phyloP scores from a whole-genome alignment of 2,329 filamentous ascomycete genomes.

The Corinectria fuckeliana region DNA sequence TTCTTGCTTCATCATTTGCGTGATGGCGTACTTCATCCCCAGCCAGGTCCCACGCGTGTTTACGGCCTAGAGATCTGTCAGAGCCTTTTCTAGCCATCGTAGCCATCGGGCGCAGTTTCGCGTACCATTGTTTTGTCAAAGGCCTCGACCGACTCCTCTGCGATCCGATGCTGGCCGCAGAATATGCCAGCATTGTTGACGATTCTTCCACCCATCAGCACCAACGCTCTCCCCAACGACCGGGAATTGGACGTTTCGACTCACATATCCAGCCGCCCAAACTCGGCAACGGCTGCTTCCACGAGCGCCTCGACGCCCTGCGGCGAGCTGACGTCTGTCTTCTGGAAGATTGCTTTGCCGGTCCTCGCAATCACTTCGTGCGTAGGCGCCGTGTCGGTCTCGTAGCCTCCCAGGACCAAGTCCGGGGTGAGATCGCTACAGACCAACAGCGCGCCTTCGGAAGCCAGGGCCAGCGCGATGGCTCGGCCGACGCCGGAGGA shows the following conservation, averaged over 20 bases:
- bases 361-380: no score
- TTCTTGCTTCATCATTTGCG: slow-evolving; percentile 56
- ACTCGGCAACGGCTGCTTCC: not conserved
- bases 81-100: no score
- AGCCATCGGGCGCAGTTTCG: slow-evolving; percentile 37
- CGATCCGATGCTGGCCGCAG: slow-evolving; percentile 48
- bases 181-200: slow-evolving; percentile 50
- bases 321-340: slow-evolving; percentile 32
- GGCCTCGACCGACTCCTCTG: slow-evolving; percentile 48
- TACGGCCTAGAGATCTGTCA: no score
- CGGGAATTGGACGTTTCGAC: slow-evolving; percentile 40
- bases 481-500: slow-evolving; percentile 52
- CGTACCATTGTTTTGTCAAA: slow-evolving; percentile 50
- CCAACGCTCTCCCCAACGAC: no score
- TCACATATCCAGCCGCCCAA: not conserved
- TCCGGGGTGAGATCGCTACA: no score
- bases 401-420: no score
- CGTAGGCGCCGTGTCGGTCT: no score
- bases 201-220: no score
- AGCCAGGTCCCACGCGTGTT: slow-evolving; percentile 36
- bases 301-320: slow-evolving; percentile 46
- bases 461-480: slow-evolving; percentile 48
- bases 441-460: no score
- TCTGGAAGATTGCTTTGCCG: no score
- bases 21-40: slow-evolving; percentile 51